Conservation (phyloP, 2,329 filamentous ascomycete genomes). For the Geosmithia morbida region DNA sequence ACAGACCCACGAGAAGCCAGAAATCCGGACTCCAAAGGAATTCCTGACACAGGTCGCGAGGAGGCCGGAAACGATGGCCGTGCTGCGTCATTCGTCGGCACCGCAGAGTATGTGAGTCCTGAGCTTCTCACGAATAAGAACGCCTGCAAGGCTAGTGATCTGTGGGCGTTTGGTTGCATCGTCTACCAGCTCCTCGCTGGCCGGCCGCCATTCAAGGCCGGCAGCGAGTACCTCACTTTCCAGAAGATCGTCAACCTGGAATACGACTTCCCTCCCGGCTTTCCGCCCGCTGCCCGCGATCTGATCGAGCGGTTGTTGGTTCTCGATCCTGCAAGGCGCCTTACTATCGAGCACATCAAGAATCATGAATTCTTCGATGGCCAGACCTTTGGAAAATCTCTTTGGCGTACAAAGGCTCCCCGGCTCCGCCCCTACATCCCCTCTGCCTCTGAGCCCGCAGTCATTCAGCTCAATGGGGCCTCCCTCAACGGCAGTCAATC, state of each 20-base stretch:
- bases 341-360: slow-evolving; percentile 93
- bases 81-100: slow-evolving; percentile 91
- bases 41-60: slow-evolving; percentile 17
- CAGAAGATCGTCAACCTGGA: slow-evolving; percentile 95
- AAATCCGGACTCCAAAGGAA: slow-evolving; percentile 25
- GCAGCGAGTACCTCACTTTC: slow-evolving; percentile 92
- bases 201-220: slow-evolving; percentile 91
- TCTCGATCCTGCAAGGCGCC: slow-evolving; percentile 66
- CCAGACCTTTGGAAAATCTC: slow-evolving; percentile 62
- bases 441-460: slow-evolving; percentile 55
- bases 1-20: slow-evolving; percentile 20
- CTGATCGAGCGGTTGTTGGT: slow-evolving; percentile 84
- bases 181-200: slow-evolving; percentile 92
- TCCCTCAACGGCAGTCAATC: slow-evolving; percentile 14
- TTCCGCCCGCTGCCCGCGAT: slow-evolving; percentile 74
- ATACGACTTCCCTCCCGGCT: slow-evolving; percentile 83
- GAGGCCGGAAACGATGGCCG: slow-evolving; percentile 48
- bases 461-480: slow-evolving; percentile 58
- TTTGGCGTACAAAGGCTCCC: slow-evolving; percentile 87
- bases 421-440: slow-evolving; percentile 74
- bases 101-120: slow-evolving; percentile 94
- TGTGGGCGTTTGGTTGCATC: slow-evolving; percentile 98
- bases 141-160: slow-evolving; percentile 91
- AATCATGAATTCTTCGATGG: slow-evolving; percentile 93
- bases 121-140: slow-evolving; percentile 95